phyloP scores from a whole-genome alignment of 495 filamentous ascomycete genomes.

The Penicillium cosmopolitanum region DNA sequence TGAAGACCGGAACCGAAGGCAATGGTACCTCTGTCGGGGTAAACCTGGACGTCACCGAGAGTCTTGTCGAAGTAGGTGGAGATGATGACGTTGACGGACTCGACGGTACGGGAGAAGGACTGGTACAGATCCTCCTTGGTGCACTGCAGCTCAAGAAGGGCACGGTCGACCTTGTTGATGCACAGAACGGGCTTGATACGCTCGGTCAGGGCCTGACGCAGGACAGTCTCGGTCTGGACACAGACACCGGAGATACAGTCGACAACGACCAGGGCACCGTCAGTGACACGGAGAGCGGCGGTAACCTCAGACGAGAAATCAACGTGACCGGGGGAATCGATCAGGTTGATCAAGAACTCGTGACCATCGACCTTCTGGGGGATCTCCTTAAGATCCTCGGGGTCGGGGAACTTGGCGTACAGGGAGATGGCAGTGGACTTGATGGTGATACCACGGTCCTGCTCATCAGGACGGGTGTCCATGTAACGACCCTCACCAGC shows the following conservation, averaged over 20 bases:
- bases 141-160: constrained; percentile 96
- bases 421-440: constrained; percentile 99
- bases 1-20: constrained; percentile 99
- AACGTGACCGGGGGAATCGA: constrained; percentile 99
- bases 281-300: constrained; percentile 98
- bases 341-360: constrained; percentile 99
- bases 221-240: constrained; percentile 99
- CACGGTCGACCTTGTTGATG: constrained; percentile 99
- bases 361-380: constrained; percentile 83
- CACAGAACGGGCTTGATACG: constrained; percentile 99
- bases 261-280: constrained; percentile 99
- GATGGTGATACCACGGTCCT: constrained; percentile 99
- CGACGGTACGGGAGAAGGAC: constrained; percentile 98
- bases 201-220: constrained; percentile 98
- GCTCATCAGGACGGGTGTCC: constrained; percentile 95
- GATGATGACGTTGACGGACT: constrained; percentile 99
- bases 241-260: constrained; percentile 99
- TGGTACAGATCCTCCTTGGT: constrained; percentile 99
- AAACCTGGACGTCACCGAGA: constrained; percentile 97
- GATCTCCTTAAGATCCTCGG: constrained; percentile 94
- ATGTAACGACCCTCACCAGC: constrained; percentile 95
- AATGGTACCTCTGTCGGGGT: constrained; percentile 93
- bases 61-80: constrained; percentile 97
- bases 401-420: constrained; percentile 79
- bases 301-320: constrained; percentile 99